Evolutionary conservation across 225 moss, liverwort and hornwort genomes (phyloP), one percentile per base, ranked within the genome.

Genomic region (Anthoceros angustus): DNA sequence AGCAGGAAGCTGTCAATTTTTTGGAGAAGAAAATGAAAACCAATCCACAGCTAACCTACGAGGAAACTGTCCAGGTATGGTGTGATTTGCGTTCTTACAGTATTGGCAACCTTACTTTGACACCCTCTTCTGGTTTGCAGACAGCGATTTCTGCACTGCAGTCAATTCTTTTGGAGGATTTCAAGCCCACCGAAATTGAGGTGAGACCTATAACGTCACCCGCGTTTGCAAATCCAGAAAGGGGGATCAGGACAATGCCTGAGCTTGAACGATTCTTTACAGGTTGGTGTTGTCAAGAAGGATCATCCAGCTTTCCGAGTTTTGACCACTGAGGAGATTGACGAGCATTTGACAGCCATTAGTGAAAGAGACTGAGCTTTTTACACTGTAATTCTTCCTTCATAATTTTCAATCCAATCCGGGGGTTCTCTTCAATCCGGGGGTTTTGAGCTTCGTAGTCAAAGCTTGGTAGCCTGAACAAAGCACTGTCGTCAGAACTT

Each of bases 1-100:
- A 95, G 71, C 91, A 95, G 73, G 95, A 95, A 75, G 95, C 88
- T 6, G 76, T 88, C 25, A 91, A 84, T 66, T 88, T 95, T 61
- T 75, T 95, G 69, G 95, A 91, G 70, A 95, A 87, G 70, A 95
- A 87, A 72, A 78, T 91, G 9, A 91, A 85, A 71, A 77, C 85
- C 43, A 85, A 91, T 63, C 88, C 85, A 0, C 79, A 85, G 42
- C 74, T 95, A 39, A 82, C 95, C 12, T 95, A 91, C 41, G 84
- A 91, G 42, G 85, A 88, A 71, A 95, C 91, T 67, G 88, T 95
- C 23, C 95, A 91, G 86, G 95, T 95, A 75, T 10, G 68, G 0
- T 16, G 23, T 63, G 14, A 12, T 8, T 48, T 43, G n/a, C 8
- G 16, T 21, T 10, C 25, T 32, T 12, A 8, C 42, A 23, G 42